Percentiles rank a stretch among this genome's conserved stretches.
Evolutionary conservation across 169 alveolate species (phyloP).

Genomic region (Perkinsus marinus): DNA sequence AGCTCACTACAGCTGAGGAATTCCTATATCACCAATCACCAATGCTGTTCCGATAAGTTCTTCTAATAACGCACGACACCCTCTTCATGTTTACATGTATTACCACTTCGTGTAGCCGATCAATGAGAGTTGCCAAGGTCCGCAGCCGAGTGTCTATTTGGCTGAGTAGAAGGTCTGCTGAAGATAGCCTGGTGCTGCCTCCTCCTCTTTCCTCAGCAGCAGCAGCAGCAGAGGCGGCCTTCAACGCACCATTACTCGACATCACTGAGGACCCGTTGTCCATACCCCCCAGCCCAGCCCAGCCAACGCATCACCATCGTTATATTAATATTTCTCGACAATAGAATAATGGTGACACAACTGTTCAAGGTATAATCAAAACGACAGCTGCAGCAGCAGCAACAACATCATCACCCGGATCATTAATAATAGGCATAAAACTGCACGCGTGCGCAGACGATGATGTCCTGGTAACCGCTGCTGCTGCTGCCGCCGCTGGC

Average conservation of each 20-base stretch:
- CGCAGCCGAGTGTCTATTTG: background rate
- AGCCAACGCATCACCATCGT: too few relatives aligned
- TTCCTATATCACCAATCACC: too few relatives aligned
- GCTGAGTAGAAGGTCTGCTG: background rate
- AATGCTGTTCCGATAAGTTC: too few relatives aligned
- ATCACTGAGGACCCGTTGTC: background rate
- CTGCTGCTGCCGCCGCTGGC: too few relatives aligned
- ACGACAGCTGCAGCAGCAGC: background rate
- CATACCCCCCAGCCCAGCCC: background rate
- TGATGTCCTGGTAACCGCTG: too few relatives aligned
- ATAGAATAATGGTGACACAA: background rate
- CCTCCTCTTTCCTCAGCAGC: background rate
- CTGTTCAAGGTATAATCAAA: background rate
- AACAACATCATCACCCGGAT: too few relatives aligned
- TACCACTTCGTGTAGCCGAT: background rate
- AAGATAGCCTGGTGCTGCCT: background rate
- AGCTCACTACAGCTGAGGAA: background rate
- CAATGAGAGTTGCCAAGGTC: background rate
- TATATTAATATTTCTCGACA: too few relatives aligned
- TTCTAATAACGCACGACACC: background rate
- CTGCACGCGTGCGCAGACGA: too few relatives aligned
- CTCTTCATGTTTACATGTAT: background rate
- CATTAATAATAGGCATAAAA: too few relatives aligned
- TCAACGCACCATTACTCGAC: too few relatives aligned
- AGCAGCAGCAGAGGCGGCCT: too few relatives aligned